These are phyloP conservation scores for Viola pubescens DNA, from an alignment of 441 rosid genomes.

Conservation along the genomic window DNA sequence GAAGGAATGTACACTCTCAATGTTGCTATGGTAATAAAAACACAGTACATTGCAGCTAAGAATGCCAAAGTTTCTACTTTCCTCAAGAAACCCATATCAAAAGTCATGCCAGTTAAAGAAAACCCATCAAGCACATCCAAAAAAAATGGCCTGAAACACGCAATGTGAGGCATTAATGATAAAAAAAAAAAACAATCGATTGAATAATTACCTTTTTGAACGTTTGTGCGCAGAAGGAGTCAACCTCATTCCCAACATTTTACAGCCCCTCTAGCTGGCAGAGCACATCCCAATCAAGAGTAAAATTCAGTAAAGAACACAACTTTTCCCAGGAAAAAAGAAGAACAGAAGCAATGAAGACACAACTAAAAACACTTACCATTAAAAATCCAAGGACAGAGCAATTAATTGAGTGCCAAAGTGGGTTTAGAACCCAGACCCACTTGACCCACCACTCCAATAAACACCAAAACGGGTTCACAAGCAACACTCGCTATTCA, in stretches of 20 bases:
- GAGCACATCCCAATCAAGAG: conserved; percentile 18
- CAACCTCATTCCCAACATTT: conserved; percentile 41
- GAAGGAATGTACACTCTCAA: conserved; percentile 1
- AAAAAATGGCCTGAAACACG: conserved; percentile 13
- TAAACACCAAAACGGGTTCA: conserved; percentile 17
- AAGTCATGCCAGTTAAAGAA: conserved; percentile 26
- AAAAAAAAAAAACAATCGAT: conserved; percentile 12
- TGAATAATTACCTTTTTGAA: conserved; percentile 56
- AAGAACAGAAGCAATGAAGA: not conserved
- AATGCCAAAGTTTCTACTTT: conserved; percentile 23
- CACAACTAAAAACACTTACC: conserved; percentile 17
- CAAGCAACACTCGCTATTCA: conserved; percentile 13
- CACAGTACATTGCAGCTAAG: conserved; percentile 10
- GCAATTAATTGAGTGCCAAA: conserved; percentile 12
- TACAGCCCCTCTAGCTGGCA: conserved; percentile 37
- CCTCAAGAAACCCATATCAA: conserved; percentile 8
- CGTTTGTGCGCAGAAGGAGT: conserved; percentile 45
- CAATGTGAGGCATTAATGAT: conserved; percentile 4
- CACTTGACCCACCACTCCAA: not conserved
- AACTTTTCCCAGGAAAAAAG: conserved; percentile 14
- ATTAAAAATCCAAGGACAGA: conserved; percentile 15
- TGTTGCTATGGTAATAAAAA: not conserved
- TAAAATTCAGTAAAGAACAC: conserved; percentile 19
- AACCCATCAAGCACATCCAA: conserved; percentile 12
- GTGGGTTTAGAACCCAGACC: conserved; percentile 11